Evolutionary conservation across 1,139 yeast species (phyloP).

Genomic region (Yamadazyma atlantica): DNA sequence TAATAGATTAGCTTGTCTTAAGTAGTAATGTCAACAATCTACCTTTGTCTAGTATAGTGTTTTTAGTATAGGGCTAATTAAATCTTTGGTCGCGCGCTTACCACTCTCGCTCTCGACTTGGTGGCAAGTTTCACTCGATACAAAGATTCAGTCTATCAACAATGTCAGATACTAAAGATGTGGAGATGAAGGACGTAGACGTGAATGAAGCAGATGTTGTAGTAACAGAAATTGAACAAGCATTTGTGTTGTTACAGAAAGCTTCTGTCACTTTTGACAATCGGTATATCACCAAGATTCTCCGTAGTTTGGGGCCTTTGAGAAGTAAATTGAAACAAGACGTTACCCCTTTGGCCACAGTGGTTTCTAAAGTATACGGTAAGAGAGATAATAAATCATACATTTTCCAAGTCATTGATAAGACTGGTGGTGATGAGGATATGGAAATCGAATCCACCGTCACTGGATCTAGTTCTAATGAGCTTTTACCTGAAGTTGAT

Average conservation of each 20-base stretch:
- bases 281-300: constrained; percentile 79
- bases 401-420: constrained; percentile 38
- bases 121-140: too few relatives aligned
- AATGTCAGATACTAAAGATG: constrained; percentile 9
- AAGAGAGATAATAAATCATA: constrained; percentile 39
- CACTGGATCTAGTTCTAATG: constrained; percentile 2
- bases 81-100: constrained; percentile 1
- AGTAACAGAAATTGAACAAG: constrained; percentile 48
- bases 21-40: too few relatives aligned
- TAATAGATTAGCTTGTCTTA: background rate
- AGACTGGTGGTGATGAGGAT: constrained; percentile 16
- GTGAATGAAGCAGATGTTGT: constrained; percentile 1
- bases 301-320: constrained; percentile 77
- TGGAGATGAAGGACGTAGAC: constrained; percentile 8
- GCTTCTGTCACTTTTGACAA: constrained; percentile 82
- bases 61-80: too few relatives aligned
- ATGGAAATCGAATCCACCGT: constrained; percentile 7
- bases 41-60: too few relatives aligned
- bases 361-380: constrained; percentile 53
- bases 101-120: constrained; percentile 4
- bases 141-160: too few relatives aligned
- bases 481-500: constrained; percentile 72
- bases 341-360: constrained; percentile 48
- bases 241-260: constrained; percentile 58
- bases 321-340: constrained; percentile 57